Evolutionary conservation across 768 basidiomycete species (phyloP), one percentile per base, ranked within the genome.

Genomic region (Leccinum sublutescens): DNA sequence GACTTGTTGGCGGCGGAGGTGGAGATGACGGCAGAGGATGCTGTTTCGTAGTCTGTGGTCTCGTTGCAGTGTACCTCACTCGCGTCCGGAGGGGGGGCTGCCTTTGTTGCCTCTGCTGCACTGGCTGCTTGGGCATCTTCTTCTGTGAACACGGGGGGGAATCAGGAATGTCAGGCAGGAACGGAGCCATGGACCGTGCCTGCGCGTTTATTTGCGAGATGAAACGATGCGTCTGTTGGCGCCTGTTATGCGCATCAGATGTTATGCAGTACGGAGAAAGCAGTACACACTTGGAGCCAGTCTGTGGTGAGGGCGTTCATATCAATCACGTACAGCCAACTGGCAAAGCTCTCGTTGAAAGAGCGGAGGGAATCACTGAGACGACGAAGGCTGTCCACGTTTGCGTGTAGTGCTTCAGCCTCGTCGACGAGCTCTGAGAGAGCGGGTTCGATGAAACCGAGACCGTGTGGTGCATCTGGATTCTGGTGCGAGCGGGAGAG

Each of bases 231-330:
- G 50, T 83, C 79, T 5, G 79, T 79, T 0, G 88, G 87, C 23
- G 85, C 84, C 88, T 88, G 43, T 4, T 6, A 49, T 29, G 11
- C 19, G 15, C n/a, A 47, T 25, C 40, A 12, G 10, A 50, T 25
- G 9, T 1, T 0, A 21, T 34, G 9, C 0, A 6, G 11, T 43
- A 31, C 48, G 7, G 3, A 33, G 47, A 0, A 19, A 36, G 3
- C 1, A 5, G 31, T 6, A 47, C 67, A 11, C 61, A 88, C 93
- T 80, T 95, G 89, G 1, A 84, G 85, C 93, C 93, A 97, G 70
- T 97, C 95, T 0, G 87, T 87, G n/a, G 93, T 94, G 57, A 96
- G 81, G 2, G 93, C 86, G 69, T 95, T 94, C 93, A 98, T 96
- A 69, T 92, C 89, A 85, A 95, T 87, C 23, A 88, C 85, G 70